These are phyloP conservation scores for Coemansia sp. DNA, from an alignment of 192 early-diverging fungal genomes.

Conservation along the genomic window DNA sequence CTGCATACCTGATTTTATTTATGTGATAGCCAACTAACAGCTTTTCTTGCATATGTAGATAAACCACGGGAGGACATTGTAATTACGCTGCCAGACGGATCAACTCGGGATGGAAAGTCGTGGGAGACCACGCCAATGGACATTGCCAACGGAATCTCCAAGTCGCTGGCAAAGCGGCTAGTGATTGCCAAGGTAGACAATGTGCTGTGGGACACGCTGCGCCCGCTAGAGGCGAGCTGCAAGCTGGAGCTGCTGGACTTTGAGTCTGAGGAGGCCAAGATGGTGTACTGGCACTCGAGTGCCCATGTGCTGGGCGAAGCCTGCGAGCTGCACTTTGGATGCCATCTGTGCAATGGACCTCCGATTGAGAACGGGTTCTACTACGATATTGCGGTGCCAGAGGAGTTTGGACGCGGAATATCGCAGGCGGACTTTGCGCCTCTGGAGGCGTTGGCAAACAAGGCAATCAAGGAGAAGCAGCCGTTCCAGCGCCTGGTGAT, in stretches of 20 bases:
- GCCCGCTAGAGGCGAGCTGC: constrained; percentile 81
- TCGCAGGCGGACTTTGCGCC: constrained; percentile 77
- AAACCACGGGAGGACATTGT: constrained; percentile 73
- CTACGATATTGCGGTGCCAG: constrained; percentile 90
- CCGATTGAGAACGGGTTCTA: constrained; percentile 94
- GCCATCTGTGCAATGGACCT: constrained; percentile 95
- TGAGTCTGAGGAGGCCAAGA: constrained; percentile 87
- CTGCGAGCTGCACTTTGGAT: constrained; percentile 95
- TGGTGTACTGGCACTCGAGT: constrained; percentile 98
- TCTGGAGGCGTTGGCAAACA: constrained; percentile 84
- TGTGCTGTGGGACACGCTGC: constrained; percentile 80
- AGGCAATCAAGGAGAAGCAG: constrained; percentile 93
- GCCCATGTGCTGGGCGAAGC: constrained; percentile 97
- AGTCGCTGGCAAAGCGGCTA: constrained; percentile 83
- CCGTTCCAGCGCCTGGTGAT: constrained; percentile 86
- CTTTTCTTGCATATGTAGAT: constrained; percentile 39
- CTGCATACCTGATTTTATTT: background rate
- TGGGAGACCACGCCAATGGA: constrained; percentile 96
- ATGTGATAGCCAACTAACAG: background rate
- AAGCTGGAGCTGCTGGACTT: constrained; percentile 90
- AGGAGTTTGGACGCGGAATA: constrained; percentile 64
- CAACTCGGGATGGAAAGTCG: constrained; percentile 70
- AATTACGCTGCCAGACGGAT: constrained; percentile 88
- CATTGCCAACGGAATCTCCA: constrained; percentile 83
- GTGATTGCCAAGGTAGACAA: constrained; percentile 96